phyloP scores from a whole-genome alignment of 2,329 filamentous ascomycete genomes.

The Capronia epimyces region DNA sequence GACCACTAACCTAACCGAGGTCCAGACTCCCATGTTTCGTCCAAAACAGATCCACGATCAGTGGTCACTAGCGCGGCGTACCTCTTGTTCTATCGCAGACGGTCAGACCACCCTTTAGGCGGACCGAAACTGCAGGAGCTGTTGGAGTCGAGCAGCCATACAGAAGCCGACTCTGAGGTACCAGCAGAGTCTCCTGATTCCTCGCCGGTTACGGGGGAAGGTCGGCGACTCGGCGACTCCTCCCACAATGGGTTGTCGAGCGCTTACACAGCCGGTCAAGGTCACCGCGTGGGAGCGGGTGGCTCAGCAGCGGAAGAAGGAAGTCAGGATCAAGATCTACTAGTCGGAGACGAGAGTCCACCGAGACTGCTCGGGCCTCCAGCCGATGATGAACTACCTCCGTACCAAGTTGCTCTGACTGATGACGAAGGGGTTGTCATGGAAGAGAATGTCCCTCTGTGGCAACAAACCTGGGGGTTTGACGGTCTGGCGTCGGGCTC shows the following conservation, averaged over 20 bases:
- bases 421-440: constrained; percentile 18
- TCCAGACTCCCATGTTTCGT: constrained; percentile 69
- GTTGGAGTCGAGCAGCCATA: constrained; percentile 56
- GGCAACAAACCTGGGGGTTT: constrained; percentile 11
- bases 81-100: constrained; percentile 89
- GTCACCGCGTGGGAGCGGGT: constrained; percentile 60
- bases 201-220: constrained; percentile 66
- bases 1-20: neutral
- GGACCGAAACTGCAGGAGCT: constrained; percentile 69
- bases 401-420: constrained; percentile 26
- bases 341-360: constrained; percentile 28
- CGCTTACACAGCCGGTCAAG: constrained; percentile 70
- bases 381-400: constrained; percentile 31
- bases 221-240: constrained; percentile 77
- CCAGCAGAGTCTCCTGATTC: constrained; percentile 40
- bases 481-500: constrained; percentile 1
- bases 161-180: constrained; percentile 46
- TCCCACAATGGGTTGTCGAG: constrained; percentile 88
- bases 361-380: constrained; percentile 17
- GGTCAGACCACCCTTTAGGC: constrained; percentile 70
- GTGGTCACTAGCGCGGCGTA: constrained; percentile 77
- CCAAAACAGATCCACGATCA: constrained; percentile 53
- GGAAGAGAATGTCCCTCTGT: constrained; percentile 6
- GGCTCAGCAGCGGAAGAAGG: constrained; percentile 46
- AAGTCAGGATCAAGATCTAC: constrained; percentile 33